Conservation (phyloP, 1,139 yeast species). For the Yamadazyma taylorii region DNA sequence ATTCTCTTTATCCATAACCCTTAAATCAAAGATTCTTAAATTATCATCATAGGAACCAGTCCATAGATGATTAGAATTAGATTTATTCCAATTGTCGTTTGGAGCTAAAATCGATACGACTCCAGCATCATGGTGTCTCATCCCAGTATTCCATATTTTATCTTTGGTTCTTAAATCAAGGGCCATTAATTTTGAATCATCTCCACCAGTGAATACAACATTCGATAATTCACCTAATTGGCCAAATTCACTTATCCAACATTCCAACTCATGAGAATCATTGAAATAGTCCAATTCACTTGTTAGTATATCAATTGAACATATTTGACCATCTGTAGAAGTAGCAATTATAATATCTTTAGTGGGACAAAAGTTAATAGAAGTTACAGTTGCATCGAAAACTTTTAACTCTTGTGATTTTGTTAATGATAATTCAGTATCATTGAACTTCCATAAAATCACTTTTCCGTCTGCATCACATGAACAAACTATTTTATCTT, state of each 20-base stretch:
- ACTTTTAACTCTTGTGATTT: slow-evolving; percentile 6
- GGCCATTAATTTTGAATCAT: slow-evolving; percentile 74
- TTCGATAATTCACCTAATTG: slow-evolving; percentile 50
- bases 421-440: slow-evolving; percentile 13
- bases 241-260: slow-evolving; percentile 88
- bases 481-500: slow-evolving; percentile 49
- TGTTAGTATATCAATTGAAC: slow-evolving; percentile 29
- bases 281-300: slow-evolving; percentile 18
- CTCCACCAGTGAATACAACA: slow-evolving; percentile 87
- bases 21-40: slow-evolving; percentile 65
- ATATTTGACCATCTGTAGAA: slow-evolving; percentile 57
- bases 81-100: slow-evolving; percentile 38
- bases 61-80: slow-evolving; percentile 58
- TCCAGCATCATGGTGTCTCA: slow-evolving; percentile 78
- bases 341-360: slow-evolving; percentile 46
- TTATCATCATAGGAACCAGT: slow-evolving; percentile 93
- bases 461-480: slow-evolving; percentile 84
- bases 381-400: slow-evolving; percentile 47
- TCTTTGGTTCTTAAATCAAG: slow-evolving; percentile 61
- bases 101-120: slow-evolving; percentile 72
- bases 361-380: slow-evolving; percentile 59
- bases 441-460: slow-evolving; percentile 54
- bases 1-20: slow-evolving; percentile 46
- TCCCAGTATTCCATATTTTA: slow-evolving; percentile 54
- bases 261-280: slow-evolving; percentile 64